Percentiles rank a stretch among this genome's conserved stretches.
Evolutionary conservation across 1,284 basidiomycete genomes (phyloP).

Genomic region (Cutaneotrichosporon arboriforme): DNA sequence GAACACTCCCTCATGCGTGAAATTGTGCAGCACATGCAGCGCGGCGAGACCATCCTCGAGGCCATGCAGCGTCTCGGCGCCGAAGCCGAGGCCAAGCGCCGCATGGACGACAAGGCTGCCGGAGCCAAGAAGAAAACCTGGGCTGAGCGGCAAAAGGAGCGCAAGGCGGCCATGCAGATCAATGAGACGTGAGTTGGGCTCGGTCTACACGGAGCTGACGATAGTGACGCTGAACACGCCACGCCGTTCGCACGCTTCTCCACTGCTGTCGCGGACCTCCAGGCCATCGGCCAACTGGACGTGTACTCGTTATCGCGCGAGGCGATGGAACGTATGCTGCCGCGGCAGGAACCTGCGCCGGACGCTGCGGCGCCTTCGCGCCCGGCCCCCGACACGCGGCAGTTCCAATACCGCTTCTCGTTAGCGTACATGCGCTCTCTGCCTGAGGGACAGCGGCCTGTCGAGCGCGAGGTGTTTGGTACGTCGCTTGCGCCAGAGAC

Average conservation of each 20-base stretch:
- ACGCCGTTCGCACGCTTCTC: constrained; percentile 46
- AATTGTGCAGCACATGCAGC: constrained; percentile 67
- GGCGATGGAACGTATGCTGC: constrained; percentile 47
- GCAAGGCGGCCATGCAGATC: constrained; percentile 38
- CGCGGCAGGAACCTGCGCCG: constrained; percentile 17
- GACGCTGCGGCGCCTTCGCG: constrained; percentile 6
- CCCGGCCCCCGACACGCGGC: constrained; percentile 30
- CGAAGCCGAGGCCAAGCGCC: constrained; percentile 57
- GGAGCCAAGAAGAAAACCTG: constrained; percentile 42
- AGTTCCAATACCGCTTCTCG: constrained; percentile 48
- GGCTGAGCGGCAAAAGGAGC: constrained; percentile 47
- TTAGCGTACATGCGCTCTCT: constrained; percentile 41
- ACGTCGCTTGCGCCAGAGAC: constrained; percentile 10
- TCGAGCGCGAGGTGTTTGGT: constrained; percentile 49
- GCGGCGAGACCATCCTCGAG: constrained; percentile 84
- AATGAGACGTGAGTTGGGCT: constrained; percentile 29
- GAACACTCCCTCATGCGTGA: constrained; percentile 64
- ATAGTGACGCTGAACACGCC: constrained; percentile 26
- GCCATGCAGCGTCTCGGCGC: constrained; percentile 79
- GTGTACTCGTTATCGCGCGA: constrained; percentile 48
- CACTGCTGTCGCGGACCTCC: constrained; percentile 42
- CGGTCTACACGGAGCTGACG: constrained; percentile 3
- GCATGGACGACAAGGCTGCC: constrained; percentile 47
- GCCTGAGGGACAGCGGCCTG: constrained; percentile 43
- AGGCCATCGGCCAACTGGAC: constrained; percentile 45